A percentile compares a stretch with the other conserved stretches of the same genome.
Evolutionary conservation across 1,284 basidiomycete genomes (phyloP).

Genomic region (Moesziomyces parantarcticus): DNA sequence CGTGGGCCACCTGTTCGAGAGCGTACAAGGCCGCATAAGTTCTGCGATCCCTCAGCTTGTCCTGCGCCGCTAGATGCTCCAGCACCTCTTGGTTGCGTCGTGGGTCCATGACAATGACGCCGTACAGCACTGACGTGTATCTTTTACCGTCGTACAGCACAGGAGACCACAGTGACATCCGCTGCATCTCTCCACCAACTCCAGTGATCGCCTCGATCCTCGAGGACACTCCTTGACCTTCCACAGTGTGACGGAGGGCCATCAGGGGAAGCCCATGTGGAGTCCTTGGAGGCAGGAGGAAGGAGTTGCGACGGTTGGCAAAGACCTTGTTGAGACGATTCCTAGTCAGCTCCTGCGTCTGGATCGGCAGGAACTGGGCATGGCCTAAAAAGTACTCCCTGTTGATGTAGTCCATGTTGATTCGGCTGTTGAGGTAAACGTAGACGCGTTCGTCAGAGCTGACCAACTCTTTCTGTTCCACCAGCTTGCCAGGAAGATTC

Average conservation of each 20-base stretch:
- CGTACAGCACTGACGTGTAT: conserved; percentile 7
- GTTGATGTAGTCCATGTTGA: not conserved
- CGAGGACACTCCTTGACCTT: too few species aligned
- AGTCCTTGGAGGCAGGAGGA: not conserved
- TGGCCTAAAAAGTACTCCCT: not conserved
- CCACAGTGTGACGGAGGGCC: not conserved
- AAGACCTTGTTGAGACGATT: not conserved
- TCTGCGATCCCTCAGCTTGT: too few species aligned
- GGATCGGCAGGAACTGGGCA: not conserved
- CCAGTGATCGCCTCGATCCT: not conserved
- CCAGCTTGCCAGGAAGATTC: too few species aligned
- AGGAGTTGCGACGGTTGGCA: not conserved
- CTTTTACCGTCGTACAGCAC: not conserved
- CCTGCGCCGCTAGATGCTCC: not conserved
- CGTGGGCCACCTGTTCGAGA: too few species aligned
- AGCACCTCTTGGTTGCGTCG: not conserved
- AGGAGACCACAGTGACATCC: conserved; percentile 7
- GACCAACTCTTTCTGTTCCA: not conserved
- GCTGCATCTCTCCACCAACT: not conserved
- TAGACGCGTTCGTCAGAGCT: not conserved
- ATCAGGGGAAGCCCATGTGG: not conserved
- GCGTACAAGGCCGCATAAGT: too few species aligned
- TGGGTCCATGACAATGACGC: not conserved
- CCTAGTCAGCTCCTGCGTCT: not conserved
- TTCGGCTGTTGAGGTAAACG: not conserved